phyloP scores from a whole-genome alignment of 2,329 filamentous ascomycete genomes.

The Fusarium hostae region DNA sequence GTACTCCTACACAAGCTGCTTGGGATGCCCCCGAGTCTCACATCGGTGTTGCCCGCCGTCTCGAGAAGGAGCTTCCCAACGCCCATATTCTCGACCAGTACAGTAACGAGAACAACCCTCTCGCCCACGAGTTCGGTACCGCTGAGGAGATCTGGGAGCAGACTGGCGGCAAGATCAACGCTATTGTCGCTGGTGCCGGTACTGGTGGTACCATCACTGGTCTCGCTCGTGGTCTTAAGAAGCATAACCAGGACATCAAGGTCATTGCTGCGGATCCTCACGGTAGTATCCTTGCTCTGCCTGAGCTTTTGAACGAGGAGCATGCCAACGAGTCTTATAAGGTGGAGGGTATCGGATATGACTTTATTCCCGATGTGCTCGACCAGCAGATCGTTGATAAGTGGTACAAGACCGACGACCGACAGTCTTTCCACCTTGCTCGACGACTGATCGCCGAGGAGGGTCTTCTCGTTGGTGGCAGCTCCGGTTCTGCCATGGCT shows the following conservation, averaged over 20 bases:
- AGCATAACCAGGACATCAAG: conserved; percentile 87
- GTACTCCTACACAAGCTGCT: conserved; percentile 94
- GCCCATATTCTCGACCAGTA: conserved; percentile 98
- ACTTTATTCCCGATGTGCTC: conserved; percentile 96
- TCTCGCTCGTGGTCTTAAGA: conserved; percentile 83
- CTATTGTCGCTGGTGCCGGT: conserved; percentile 89
- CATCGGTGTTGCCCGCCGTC: conserved; percentile 89
- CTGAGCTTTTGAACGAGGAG: conserved; percentile 81
- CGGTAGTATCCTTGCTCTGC: conserved; percentile 89
- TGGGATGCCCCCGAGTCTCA: conserved; percentile 96
- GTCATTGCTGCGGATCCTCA: conserved; percentile 92
- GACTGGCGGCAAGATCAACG: conserved; percentile 83
- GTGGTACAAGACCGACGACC: conserved; percentile 99
- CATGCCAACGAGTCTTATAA: conserved; percentile 89
- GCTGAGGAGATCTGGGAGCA: conserved; percentile 97
- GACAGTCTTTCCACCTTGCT: conserved; percentile 90
- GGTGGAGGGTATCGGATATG: conserved; percentile 98
- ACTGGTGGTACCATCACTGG: conserved; percentile 97
- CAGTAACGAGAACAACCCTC: conserved; percentile 88
- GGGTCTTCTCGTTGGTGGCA: conserved; percentile 91
- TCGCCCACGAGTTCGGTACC: conserved; percentile 93
- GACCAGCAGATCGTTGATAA: conserved; percentile 83
- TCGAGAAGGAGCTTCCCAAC: conserved; percentile 96
- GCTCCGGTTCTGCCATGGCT: conserved; percentile 90
- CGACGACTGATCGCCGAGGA: conserved; percentile 92